Evolutionary conservation across 2,329 filamentous ascomycete species (phyloP), one percentile per base, ranked within the genome.

Genomic region (Xylariaceae sp.): DNA sequence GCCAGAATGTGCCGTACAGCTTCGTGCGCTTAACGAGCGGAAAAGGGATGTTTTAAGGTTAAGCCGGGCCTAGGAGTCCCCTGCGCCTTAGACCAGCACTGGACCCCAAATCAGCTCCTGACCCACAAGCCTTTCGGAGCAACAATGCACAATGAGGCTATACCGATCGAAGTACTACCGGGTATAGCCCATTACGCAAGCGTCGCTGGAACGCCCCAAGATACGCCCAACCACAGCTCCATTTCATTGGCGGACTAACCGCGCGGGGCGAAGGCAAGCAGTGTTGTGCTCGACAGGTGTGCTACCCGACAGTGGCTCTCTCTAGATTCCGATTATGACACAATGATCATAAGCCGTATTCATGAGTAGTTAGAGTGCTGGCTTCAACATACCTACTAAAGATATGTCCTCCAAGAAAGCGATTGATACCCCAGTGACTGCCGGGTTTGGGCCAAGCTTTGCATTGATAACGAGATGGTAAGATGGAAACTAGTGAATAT

Each of bases 1-100:
- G 91, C 8, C 89, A 94, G 74, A 94, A 94, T 69, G 89, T 94
- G 51, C 89, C 88, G 5, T 93, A 91, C 72, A 92, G 89, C 72
- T 95, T 95, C 75, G 91, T 94, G 35, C 80, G 89, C 42, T 76
- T 94, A 67, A 89, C 90, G 2, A 79, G 79, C 42, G 81, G 81
- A 2, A 72, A 78, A 18, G 75, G 73, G 23, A 70, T 80, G 55
- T 81, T 77, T 59, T 82, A 68, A 74, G 40, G 10, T 41, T 42
- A 23, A 36, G 32, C 4, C 27, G 15, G n/a, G 24, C 15, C 24
- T 10, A 21, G 13, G 4, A 27, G 26, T 24, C 30, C 11, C 15
- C 21, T 47, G 39, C 24, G n/a, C 7, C 16, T 35, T 30, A 30
- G 6, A 18, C 26, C 35, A 20, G 23, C n/a, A 20, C 48, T 30